Evolutionary conservation across 2,329 filamentous ascomycete species (phyloP).

Genomic region (Nectriaceae sp.): DNA sequence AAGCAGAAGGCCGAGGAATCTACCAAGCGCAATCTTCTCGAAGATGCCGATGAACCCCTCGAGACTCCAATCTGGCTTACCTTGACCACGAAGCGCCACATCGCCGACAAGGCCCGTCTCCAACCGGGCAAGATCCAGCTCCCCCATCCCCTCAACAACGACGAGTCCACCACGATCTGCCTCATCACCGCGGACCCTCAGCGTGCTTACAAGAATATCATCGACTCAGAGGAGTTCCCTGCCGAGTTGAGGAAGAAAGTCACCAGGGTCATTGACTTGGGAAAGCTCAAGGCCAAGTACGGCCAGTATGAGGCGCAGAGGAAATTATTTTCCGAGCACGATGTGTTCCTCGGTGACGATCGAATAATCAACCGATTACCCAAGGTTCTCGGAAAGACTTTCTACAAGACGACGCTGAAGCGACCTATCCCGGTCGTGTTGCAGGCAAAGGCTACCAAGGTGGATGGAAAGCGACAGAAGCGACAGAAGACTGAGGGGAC

Average conservation of each 20-base stretch:
- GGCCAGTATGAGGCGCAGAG: conserved; percentile 85
- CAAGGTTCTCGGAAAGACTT: conserved; percentile 82
- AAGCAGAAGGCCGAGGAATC: conserved; percentile 47
- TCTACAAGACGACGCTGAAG: conserved; percentile 83
- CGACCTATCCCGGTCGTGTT: conserved; percentile 83
- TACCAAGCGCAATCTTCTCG: conserved; percentile 59
- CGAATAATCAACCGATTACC: conserved; percentile 76
- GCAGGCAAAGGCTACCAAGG: conserved; percentile 61
- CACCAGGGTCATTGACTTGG: conserved; percentile 75
- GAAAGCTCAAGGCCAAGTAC: conserved; percentile 81
- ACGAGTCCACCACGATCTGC: conserved; percentile 71
- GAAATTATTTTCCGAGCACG: conserved; percentile 82
- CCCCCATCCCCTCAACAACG: conserved; percentile 72
- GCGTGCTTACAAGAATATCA: conserved; percentile 85
- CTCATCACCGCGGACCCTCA: conserved; percentile 82
- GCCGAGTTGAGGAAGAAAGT: conserved; percentile 66
- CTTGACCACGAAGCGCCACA: conserved; percentile 66
- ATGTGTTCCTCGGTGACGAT: conserved; percentile 92
- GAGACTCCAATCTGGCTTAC: conserved; percentile 63
- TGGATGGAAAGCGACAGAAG: conserved; percentile 59
- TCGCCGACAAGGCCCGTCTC: conserved; percentile 71
- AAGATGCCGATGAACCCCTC: conserved; percentile 43
- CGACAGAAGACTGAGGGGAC: conserved; percentile 46
- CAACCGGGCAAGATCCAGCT: conserved; percentile 83
- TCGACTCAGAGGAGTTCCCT: conserved; percentile 74